These are phyloP conservation scores for Podospora pseudocomata DNA, from an alignment of 495 filamentous ascomycete species.

Conservation along the genomic window DNA sequence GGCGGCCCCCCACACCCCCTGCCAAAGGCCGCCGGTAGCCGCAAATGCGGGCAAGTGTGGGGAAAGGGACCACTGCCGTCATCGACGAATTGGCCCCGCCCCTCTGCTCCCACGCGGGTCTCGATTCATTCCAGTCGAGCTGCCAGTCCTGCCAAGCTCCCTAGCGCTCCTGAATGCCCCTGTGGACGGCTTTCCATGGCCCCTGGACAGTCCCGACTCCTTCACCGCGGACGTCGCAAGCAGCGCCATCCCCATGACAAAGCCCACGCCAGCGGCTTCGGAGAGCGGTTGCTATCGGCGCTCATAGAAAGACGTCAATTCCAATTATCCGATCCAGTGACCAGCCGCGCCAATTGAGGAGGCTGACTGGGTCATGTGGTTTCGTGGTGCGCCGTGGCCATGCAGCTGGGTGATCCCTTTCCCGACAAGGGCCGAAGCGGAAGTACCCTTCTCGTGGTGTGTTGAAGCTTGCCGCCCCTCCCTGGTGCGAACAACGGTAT, in stretches of 20 bases:
- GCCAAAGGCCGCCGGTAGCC: slow-evolving; percentile 33
- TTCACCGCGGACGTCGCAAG: neutral
- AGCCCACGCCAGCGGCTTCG: slow-evolving; percentile 3
- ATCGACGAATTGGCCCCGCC: slow-evolving; percentile 11
- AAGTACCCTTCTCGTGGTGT: neutral
- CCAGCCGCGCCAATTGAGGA: slow-evolving; percentile 3
- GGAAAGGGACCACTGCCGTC: slow-evolving; percentile 15
- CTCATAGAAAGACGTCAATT: neutral
- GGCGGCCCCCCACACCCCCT: slow-evolving; percentile 22
- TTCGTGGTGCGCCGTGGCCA: neutral
- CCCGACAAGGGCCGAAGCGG: neutral
- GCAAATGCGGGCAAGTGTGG: slow-evolving; percentile 13
- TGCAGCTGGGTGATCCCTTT: neutral
- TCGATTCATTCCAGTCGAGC: slow-evolving; percentile 1
- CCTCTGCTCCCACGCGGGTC: neutral
- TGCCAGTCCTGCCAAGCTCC: slow-evolving; percentile 13
- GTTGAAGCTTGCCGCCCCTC: neutral
- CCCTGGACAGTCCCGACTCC: neutral
- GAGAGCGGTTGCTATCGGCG: slow-evolving; percentile 12
- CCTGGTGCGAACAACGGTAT: neutral
- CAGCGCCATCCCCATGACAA: neutral
- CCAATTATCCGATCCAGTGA: neutral
- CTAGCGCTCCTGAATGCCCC: neutral
- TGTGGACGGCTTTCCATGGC: neutral
- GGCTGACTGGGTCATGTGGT: slow-evolving; percentile 5